Evolutionary conservation across 257 asterid species (phyloP).

Genomic region (Solanum piurae): DNA sequence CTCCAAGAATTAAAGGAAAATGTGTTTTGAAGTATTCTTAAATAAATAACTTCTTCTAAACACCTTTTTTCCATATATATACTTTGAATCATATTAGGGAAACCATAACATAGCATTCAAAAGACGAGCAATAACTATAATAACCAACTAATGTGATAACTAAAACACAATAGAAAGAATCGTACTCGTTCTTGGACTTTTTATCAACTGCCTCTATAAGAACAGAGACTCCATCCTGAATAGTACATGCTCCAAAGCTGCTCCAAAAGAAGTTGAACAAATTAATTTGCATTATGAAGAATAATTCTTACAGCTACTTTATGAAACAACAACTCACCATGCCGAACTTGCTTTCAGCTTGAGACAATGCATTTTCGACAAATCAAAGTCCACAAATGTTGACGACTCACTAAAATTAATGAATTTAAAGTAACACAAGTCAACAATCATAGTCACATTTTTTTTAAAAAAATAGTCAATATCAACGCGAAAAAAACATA

Average conservation of each 20-base stretch:
- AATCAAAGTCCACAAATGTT: constrained; percentile 15
- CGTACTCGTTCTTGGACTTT: constrained; percentile 4
- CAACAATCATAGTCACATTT: not conserved
- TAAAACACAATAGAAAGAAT: not conserved
- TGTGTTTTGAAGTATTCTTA: no score
- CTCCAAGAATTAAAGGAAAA: no score
- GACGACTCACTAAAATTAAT: constrained; percentile 16
- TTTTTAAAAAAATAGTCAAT: not conserved
- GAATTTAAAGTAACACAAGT: not conserved
- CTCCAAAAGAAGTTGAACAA: not conserved
- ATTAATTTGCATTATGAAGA: not conserved
- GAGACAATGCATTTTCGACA: constrained; percentile 12
- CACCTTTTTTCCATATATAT: no score
- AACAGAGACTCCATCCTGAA: not conserved
- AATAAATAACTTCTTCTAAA: no score
- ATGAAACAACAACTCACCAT: constrained; percentile 15
- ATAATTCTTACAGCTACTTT: not conserved
- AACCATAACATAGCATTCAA: no score
- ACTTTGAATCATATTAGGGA: no score
- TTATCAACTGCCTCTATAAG: not conserved
- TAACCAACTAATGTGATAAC: not conserved
- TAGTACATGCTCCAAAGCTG: constrained; percentile 9
- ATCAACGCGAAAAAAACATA: not conserved
- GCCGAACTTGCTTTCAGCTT: constrained; percentile 44
- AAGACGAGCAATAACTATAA: no score